Conservation (phyloP, 805 yeast genomes). For the Candida gorgasii region DNA sequence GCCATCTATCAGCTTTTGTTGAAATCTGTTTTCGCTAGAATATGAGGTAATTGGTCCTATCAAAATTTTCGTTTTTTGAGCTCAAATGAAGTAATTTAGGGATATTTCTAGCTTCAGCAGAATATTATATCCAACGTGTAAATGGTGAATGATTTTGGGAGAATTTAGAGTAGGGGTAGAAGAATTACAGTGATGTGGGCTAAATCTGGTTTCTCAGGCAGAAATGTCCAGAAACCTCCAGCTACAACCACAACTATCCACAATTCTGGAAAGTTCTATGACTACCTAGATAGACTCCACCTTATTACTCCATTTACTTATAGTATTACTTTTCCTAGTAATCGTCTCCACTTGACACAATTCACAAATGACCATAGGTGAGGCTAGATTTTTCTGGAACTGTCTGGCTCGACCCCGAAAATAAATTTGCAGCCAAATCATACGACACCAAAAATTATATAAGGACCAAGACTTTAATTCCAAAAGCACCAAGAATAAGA, state of each 20-base stretch:
- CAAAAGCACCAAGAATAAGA: background rate
- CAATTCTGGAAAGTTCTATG: background rate
- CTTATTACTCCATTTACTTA: background rate
- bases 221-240: too few relatives aligned
- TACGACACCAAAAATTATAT: constrained; percentile 8
- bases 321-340: background rate
- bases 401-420: background rate
- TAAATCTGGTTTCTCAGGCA: too few relatives aligned
- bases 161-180: too few relatives aligned
- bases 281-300: background rate
- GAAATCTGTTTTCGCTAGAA: too few relatives aligned
- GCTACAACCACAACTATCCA: background rate
- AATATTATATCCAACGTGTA: too few relatives aligned
- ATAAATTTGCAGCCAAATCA: constrained; percentile 11
- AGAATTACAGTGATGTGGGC: too few relatives aligned
- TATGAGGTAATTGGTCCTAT: too few relatives aligned
- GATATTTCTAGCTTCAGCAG: too few relatives aligned
- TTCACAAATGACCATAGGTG: background rate
- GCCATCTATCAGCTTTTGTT: too few relatives aligned
- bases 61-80: too few relatives aligned
- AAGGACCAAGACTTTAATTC: constrained; percentile 4
- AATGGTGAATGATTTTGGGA: too few relatives aligned
- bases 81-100: too few relatives aligned
- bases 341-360: background rate
- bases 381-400: background rate